Base-by-base conservation (phyloP, 192 early-diverging fungal genomes). In the Coemansia sp. region DNA sequence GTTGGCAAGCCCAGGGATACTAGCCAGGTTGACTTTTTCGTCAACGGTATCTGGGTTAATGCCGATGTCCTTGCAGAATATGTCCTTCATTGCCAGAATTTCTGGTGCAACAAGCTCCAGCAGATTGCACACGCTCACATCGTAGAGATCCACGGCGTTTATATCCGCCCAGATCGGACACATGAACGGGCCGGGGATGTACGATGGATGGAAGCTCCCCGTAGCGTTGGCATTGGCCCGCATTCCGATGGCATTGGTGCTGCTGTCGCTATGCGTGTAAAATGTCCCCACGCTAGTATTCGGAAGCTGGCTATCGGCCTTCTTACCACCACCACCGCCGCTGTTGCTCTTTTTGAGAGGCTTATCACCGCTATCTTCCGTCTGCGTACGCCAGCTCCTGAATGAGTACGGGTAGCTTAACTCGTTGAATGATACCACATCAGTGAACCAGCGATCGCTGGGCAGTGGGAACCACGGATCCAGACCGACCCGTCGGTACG, bases 91-190 rank as follows among this genome's bases (percentile, higher is more conserved):
- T 14, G 68, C 77, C 50, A 80, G 55, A 50, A 80, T 64, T 60
- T 80, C 77, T 0, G 77, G 77, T 22, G 68, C 63, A 28, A 61
- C 70, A 28, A 80, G 53, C 64, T 80, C 77, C 2, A 80, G 57
- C 41, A 80, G 42, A 30, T 74, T 74, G 65, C 72, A 74, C 33
- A 55, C 62, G 15, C 77, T 72, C 19, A 80, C 72, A 37, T 80
- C 77, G 31, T 80, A 80, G 37, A 74, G 40, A 50, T 80, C 77
- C 22, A 80, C 77, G 11, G 77, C 65, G 25, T 64, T 70, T 27
- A 74, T 74, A n/a, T 80, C 77, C 20, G 77, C 56, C 77, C 77
- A 80, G 53, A 80, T 70, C 20, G 77, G 77, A 48, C 77, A 80
- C 55, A 80, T 50, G 17, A 70, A 74, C 33, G 77, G 77, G 1